Conservation (phyloP, 2,329 filamentous ascomycete species). For the Cercospora sp. region DNA sequence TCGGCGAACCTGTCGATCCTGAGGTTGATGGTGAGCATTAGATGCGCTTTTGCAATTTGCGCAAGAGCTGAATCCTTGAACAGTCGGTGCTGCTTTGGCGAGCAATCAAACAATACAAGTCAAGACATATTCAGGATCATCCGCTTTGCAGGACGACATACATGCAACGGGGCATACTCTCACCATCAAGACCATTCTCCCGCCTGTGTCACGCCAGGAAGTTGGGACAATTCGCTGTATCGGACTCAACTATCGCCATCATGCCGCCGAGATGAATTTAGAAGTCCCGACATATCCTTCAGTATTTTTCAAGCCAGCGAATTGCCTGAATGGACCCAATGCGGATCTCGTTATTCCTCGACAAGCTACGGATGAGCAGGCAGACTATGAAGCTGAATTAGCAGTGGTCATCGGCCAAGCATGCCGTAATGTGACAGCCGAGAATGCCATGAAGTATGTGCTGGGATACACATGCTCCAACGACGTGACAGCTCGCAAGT, state of each 20-base stretch:
- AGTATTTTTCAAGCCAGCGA: conserved; percentile 21
- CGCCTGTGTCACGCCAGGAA: conserved; percentile 52
- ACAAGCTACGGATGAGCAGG: conserved; percentile 42
- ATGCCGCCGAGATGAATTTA: conserved; percentile 16
- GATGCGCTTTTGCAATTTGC: neutral
- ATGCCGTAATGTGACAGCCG: conserved; percentile 51
- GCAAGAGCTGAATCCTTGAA: conserved; percentile 40
- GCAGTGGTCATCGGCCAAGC: conserved; percentile 55
- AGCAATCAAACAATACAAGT: conserved; percentile 4
- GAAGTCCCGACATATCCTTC: conserved; percentile 16
- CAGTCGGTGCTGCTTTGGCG: conserved; percentile 50
- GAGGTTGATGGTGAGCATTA: conserved; percentile 10
- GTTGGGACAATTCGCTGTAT: conserved; percentile 60
- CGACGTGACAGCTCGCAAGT: conserved; percentile 55
- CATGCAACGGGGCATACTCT: conserved; percentile 56
- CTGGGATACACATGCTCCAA: conserved; percentile 58
- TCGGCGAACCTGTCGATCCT: conserved; percentile 28
- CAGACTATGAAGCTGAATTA: conserved; percentile 52
- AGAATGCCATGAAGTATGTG: conserved; percentile 53
- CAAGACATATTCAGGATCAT: neutral
- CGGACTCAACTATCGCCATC: conserved; percentile 56
- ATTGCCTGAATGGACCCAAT: conserved; percentile 12
- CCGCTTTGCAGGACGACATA: conserved; percentile 36
- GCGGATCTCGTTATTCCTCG: conserved; percentile 14
- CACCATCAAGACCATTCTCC: conserved; percentile 55